Conservation (phyloP, 768 basidiomycete species). For the Hygrophorus russula region DNA sequence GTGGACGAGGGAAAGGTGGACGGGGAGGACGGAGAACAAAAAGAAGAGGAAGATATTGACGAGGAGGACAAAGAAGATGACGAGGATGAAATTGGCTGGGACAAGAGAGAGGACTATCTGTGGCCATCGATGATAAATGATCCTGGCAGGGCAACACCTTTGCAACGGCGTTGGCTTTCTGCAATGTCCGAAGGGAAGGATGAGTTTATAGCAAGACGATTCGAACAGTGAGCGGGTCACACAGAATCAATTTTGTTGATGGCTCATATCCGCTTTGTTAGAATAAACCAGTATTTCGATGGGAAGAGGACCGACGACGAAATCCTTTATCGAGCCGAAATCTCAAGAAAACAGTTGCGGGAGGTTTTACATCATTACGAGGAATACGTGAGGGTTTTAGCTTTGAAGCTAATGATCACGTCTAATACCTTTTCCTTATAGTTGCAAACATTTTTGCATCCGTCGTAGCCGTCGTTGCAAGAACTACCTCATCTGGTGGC, state of each 20-base stretch:
- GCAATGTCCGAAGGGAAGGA: slow-evolving; percentile 86
- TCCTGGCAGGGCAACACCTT: slow-evolving; percentile 69
- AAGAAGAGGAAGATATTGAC: slow-evolving; percentile 30
- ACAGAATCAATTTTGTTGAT: not conserved
- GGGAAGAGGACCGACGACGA: slow-evolving; percentile 89
- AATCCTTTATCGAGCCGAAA: slow-evolving; percentile 81
- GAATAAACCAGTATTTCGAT: slow-evolving; percentile 90
- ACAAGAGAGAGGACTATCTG: slow-evolving; percentile 35
- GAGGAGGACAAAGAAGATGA: slow-evolving; percentile 33
- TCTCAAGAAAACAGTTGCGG: slow-evolving; percentile 74
- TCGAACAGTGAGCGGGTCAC: slow-evolving; percentile 66
- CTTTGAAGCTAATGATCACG: no score
- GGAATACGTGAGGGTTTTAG: slow-evolving; percentile 36
- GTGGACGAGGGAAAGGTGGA: slow-evolving; percentile 17
- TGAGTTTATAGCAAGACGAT: slow-evolving; percentile 52
- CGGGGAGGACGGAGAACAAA: slow-evolving; percentile 18
- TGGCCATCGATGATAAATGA: slow-evolving; percentile 65
- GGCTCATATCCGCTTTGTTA: slow-evolving; percentile 17
- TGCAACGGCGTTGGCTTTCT: slow-evolving; percentile 76
- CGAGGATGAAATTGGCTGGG: slow-evolving; percentile 31
- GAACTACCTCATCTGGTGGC: no score
- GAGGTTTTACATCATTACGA: slow-evolving; percentile 79
- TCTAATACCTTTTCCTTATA: no score
- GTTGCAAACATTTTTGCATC: no score
- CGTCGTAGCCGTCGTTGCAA: no score